Base-by-base conservation (phyloP, 2,329 filamentous ascomycete species). In the Aspergillus aculeatinus region DNA sequence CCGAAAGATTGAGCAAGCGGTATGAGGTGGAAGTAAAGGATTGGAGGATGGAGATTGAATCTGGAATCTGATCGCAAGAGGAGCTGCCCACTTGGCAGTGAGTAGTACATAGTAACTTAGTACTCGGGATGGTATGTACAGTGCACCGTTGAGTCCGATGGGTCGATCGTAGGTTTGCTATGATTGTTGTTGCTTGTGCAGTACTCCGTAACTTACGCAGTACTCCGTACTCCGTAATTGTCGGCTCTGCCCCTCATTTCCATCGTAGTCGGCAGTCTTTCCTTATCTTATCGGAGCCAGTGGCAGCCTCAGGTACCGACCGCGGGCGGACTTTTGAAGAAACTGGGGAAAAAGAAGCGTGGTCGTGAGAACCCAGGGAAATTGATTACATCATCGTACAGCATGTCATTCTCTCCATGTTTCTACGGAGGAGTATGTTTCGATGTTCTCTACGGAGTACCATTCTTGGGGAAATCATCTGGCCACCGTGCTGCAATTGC, bases 1-100 rank as follows among this genome's bases (percentile, higher is more conserved):
- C 53, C 53, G 53, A 55, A 55, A 55, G 53, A 55, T 55, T 42
- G 48, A 55, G 29, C 53, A 33, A 16, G 53, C 53, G 53, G 52
- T 55, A 47, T 55, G 39, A 44, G 16, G 16, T 16, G 39, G 39
- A 44, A n/a, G 14, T 44, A 6, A 19, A 19, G 39, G 39, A 44
- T 16, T 44, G 39, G 16, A n/a, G 14, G 14, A 44, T 19, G 5
- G 11, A 16, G 33, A 19, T n/a, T 44, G 14, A n/a, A 16, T 16
- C 39, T 44, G 39, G 39, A 35, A 44, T 44, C 39, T 44, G 39
- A 44, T 44, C 39, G 39, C 39, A 44, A n/a, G 39, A 44, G 39
- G n/a, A 44, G 5, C 39, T 44, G 39, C 16, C 39, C 9, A 44
- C 14, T 44, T 42, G 39, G 16, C 33, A 14, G 27, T 29, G 2